Percentiles rank a stretch among this genome's conserved stretches.
Conservation (phyloP, 129 eudicot genomes). For the Calendula officinalis region DNA sequence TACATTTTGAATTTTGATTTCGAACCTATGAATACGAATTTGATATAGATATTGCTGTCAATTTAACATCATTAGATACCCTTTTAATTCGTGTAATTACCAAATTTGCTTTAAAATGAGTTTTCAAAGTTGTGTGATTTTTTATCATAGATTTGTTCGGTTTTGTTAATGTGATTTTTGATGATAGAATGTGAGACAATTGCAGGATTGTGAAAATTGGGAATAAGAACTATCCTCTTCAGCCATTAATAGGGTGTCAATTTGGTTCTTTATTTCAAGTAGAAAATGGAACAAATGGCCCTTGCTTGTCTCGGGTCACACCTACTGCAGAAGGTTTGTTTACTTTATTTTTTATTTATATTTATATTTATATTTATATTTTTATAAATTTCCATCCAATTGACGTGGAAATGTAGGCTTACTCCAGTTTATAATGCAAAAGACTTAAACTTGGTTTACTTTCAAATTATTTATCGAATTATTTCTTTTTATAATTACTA, state of each 20-base stretch:
- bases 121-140: neutral
- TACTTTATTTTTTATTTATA: conserved; percentile 1
- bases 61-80: neutral
- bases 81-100: neutral
- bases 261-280: conserved; percentile 86
- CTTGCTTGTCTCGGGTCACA: conserved; percentile 52
- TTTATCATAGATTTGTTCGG: neutral
- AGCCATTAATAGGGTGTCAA: conserved; percentile 83
- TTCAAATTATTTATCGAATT: neutral
- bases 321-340: conserved; percentile 48
- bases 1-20: conserved; percentile 6
- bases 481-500: too few relatives aligned
- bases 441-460: conserved; percentile 2
- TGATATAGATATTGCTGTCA: neutral
- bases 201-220: conserved; percentile 82
- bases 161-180: neutral
- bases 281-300: conserved; percentile 61
- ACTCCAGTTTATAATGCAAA: neutral
- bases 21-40: too few relatives aligned
- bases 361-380: neutral
- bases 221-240: conserved; percentile 64
- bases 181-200: conserved; percentile 14
- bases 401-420: neutral
- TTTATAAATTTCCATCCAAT: neutral
- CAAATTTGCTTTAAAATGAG: too few relatives aligned